Percentiles rank a stretch among this genome's conserved stretches.
Conservation (phyloP, 2,329 filamentous ascomycete genomes). For the Colletotrichum eleusines region DNA sequence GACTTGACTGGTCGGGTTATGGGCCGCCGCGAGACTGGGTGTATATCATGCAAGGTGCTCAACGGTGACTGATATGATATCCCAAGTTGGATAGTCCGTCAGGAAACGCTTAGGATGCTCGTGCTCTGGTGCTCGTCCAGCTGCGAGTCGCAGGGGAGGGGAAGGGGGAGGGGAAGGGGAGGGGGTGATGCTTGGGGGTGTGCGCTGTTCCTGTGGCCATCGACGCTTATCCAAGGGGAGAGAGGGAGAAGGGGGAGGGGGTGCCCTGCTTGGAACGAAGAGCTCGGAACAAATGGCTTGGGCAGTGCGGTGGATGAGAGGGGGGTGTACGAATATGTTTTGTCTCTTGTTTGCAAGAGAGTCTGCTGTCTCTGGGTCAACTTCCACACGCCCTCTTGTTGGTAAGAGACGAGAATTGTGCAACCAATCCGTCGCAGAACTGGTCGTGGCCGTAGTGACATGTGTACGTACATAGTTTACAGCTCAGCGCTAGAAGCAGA, state of each 20-base stretch:
- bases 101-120: conserved; percentile 41
- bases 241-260: neutral
- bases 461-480: neutral
- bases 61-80: conserved; percentile 40
- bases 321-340: neutral
- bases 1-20: conserved; percentile 39
- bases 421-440: conserved; percentile 26
- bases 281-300: conserved; percentile 39
- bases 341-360: conserved; percentile 22
- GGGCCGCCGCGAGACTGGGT: conserved; percentile 41
- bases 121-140: conserved; percentile 39
- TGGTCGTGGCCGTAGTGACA: conserved; percentile 12
- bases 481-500: neutral
- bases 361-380: conserved; percentile 11
- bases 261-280: conserved; percentile 25
- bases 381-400: conserved; percentile 30
- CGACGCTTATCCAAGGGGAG: neutral
- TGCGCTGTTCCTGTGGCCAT: conserved; percentile 16
- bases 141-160: conserved; percentile 33
- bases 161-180: neutral
- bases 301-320: conserved; percentile 29
- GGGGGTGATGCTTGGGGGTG: conserved; percentile 13
- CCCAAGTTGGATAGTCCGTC: conserved; percentile 33
- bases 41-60: conserved; percentile 45
- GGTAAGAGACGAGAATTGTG: conserved; percentile 33